phyloP scores from a whole-genome alignment of 163 green algal genomes.

The Chlamydomonas reinhardtii region DNA sequence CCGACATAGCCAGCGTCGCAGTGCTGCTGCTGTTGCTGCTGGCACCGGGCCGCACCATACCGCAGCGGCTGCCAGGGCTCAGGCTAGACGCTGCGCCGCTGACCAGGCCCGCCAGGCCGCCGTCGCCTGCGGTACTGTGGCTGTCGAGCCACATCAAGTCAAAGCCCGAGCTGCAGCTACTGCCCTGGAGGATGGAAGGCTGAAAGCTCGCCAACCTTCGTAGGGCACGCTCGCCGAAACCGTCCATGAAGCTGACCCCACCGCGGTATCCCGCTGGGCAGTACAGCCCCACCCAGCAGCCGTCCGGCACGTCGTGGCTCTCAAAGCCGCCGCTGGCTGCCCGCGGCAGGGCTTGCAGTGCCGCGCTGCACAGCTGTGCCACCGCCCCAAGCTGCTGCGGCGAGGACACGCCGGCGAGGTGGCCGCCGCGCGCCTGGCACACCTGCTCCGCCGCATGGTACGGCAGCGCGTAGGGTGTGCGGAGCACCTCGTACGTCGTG shows the following conservation, averaged over 20 bases:
- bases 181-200: background rate
- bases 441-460: background rate
- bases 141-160: background rate
- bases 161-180: background rate
- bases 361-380: background rate
- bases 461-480: background rate
- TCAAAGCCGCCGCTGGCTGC: background rate
- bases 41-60: background rate
- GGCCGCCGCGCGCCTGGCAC: background rate
- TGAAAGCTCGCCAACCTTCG: background rate
- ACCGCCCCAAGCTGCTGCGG: background rate
- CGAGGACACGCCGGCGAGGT: background rate
- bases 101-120: background rate
- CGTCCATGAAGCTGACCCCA: background rate
- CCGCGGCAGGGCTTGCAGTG: background rate
- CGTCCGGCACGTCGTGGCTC: background rate
- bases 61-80: background rate
- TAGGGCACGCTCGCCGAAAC: background rate
- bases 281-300: slow-evolving; percentile 1
- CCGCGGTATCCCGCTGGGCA: background rate
- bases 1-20: background rate
- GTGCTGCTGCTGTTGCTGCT: background rate
- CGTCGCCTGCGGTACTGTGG: background rate
- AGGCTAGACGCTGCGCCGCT: background rate
- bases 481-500: background rate